Conservation (phyloP, 176 grass and related monocot genomes). For the Carex pumila region DNA sequence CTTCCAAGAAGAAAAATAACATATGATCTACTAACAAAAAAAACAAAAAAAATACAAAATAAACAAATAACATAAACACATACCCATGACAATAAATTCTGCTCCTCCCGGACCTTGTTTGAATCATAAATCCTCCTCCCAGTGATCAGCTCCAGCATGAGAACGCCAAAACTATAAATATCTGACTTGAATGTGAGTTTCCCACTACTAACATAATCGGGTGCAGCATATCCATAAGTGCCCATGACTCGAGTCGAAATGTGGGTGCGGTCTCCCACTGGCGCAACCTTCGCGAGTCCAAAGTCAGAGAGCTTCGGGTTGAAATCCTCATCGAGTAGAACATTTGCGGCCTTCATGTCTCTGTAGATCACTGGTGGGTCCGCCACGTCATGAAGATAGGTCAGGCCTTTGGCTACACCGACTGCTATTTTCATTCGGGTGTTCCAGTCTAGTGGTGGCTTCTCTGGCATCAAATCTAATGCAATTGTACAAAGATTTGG, state of each 20-base stretch:
- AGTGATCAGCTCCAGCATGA: constrained; percentile 81
- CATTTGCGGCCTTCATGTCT: constrained; percentile 87
- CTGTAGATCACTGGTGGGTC: constrained; percentile 88
- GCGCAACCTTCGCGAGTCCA: constrained; percentile 85
- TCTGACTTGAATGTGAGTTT: constrained; percentile 88
- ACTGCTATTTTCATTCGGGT: constrained; percentile 75
- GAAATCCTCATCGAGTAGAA: constrained; percentile 68
- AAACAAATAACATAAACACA: constrained; percentile 2
- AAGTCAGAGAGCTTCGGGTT: constrained; percentile 96
- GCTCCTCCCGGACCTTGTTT: constrained; percentile 45
- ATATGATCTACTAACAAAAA: not conserved
- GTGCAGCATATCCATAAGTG: constrained; percentile 91
- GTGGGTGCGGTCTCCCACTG: constrained; percentile 70
- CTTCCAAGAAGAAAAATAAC: not conserved
- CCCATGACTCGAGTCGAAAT: constrained; percentile 97
- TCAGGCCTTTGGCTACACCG: constrained; percentile 75
- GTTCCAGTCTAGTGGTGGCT: constrained; percentile 75
- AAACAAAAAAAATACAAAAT: not conserved
- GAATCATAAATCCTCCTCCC: constrained; percentile 70
- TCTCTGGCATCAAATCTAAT: constrained; percentile 52
- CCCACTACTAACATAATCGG: constrained; percentile 77
- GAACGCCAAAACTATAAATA: constrained; percentile 89
- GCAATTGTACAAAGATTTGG: not conserved
- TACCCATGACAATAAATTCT: constrained; percentile 72
- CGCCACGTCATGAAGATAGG: constrained; percentile 79